Evolutionary conservation across 2,329 filamentous ascomycete genomes (phyloP).

Genomic region (Lachnum nothofagi): DNA sequence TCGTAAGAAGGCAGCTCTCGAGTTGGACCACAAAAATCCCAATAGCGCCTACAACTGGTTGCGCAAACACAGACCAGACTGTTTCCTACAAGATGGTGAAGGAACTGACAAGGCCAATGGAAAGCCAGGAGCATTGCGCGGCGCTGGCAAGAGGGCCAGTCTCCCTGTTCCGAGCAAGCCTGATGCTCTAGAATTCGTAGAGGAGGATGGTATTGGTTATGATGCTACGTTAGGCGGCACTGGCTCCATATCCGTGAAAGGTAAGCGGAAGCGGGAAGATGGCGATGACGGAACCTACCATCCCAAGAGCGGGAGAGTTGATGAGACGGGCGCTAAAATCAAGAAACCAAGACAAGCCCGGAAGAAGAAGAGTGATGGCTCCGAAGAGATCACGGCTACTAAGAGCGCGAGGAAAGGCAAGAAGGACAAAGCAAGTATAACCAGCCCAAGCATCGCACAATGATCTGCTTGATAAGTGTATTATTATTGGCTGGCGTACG

Average conservation of each 20-base stretch:
- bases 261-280: slow-evolving; percentile 42
- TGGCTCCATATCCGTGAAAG: slow-evolving; percentile 24
- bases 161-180: slow-evolving; percentile 31
- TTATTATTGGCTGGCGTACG: too few species aligned
- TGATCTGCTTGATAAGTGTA: neutral
- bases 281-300: slow-evolving; percentile 54
- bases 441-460: neutral
- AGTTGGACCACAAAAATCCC: slow-evolving; percentile 66
- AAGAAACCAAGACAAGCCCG: slow-evolving; percentile 25
- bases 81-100: slow-evolving; percentile 63
- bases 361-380: slow-evolving; percentile 26
- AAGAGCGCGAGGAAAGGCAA: slow-evolving; percentile 7
- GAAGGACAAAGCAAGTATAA: slow-evolving; percentile 1
- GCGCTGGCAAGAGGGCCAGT: slow-evolving; percentile 32
- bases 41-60: slow-evolving; percentile 96
- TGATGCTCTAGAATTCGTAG: slow-evolving; percentile 33
- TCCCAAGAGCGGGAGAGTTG: slow-evolving; percentile 46
- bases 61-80: slow-evolving; percentile 73
- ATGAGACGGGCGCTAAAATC: slow-evolving; percentile 20
- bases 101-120: slow-evolving; percentile 40
- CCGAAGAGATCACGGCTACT: slow-evolving; percentile 4
- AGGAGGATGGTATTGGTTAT: slow-evolving; percentile 34
- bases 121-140: slow-evolving; percentile 32
- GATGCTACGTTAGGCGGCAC: slow-evolving; percentile 26
- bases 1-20: slow-evolving; percentile 36